Percentiles rank a stretch among this genome's conserved stretches.
Evolutionary conservation across 495 filamentous ascomycete genomes (phyloP).

Genomic region (Apiosordaria backusii): DNA sequence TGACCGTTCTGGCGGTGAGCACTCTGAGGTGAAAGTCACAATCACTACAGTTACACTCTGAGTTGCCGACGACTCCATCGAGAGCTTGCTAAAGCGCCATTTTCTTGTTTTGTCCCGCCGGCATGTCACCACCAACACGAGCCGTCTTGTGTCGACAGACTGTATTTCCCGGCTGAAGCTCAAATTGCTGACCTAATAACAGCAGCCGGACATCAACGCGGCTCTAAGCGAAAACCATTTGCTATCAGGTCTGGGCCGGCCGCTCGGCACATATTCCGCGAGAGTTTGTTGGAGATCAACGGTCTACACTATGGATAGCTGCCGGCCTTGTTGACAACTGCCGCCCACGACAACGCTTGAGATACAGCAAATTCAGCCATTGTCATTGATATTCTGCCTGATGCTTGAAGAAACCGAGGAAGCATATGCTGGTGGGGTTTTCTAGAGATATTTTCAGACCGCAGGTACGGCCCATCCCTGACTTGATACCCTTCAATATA

Average conservation of each 20-base stretch:
- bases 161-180: not conserved
- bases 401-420: no score
- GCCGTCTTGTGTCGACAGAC: not conserved
- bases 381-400: no score
- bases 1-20: conserved; percentile 18
- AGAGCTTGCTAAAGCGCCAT: not conserved
- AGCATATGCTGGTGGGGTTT: no score
- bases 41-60: not conserved
- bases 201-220: not conserved
- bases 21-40: not conserved
- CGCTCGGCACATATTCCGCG: not conserved
- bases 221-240: not conserved
- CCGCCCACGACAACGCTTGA: no score
- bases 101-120: not conserved
- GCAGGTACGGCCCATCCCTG: conserved; percentile 20
- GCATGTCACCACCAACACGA: not conserved
- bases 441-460: not conserved
- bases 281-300: no score
- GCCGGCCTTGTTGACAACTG: no score
- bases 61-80: not conserved
- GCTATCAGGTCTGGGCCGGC: not conserved
- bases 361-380: no score
- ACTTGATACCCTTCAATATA: no score
- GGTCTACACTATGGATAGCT: no score
- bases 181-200: not conserved